Evolutionary conservation across 2,329 filamentous ascomycete genomes (phyloP).

Genomic region (Stenocarpella maydis): DNA sequence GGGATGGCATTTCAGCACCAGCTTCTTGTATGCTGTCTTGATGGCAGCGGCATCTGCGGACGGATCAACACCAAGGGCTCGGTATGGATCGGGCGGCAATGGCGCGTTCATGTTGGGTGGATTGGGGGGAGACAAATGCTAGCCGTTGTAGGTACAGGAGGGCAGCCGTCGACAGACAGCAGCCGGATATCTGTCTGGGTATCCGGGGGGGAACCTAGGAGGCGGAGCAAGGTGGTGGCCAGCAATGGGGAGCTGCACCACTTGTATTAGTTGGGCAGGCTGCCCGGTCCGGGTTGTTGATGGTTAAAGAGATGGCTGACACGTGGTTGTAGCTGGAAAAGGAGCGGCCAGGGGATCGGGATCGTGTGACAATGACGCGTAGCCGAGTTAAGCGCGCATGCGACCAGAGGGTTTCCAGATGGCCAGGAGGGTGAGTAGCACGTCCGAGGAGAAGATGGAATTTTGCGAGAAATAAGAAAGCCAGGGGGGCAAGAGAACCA

Average conservation of each 20-base stretch:
- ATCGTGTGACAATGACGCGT: conserved; percentile 37
- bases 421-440: conserved; percentile 19
- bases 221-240: conserved; percentile 24
- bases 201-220: neutral
- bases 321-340: conserved; percentile 29
- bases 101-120: conserved; percentile 54
- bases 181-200: conserved; percentile 27
- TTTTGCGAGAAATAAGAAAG: neutral
- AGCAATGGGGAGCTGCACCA: conserved; percentile 18
- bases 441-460: neutral
- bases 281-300: conserved; percentile 29
- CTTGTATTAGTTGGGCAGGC: conserved; percentile 23
- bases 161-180: conserved; percentile 29
- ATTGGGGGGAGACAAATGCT: conserved; percentile 7
- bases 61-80: conserved; percentile 75
- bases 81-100: conserved; percentile 78
- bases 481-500: conserved; percentile 28
- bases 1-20: conserved; percentile 87
- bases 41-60: conserved; percentile 77
- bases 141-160: conserved; percentile 29
- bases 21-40: conserved; percentile 82
- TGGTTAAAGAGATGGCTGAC: conserved; percentile 27
- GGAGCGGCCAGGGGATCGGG: conserved; percentile 33
- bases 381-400: conserved; percentile 29
- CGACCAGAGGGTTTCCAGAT: conserved; percentile 15